Evolutionary conservation across 1,139 yeast species (phyloP).

Genomic region (Hyphopichia buzzinii): DNA sequence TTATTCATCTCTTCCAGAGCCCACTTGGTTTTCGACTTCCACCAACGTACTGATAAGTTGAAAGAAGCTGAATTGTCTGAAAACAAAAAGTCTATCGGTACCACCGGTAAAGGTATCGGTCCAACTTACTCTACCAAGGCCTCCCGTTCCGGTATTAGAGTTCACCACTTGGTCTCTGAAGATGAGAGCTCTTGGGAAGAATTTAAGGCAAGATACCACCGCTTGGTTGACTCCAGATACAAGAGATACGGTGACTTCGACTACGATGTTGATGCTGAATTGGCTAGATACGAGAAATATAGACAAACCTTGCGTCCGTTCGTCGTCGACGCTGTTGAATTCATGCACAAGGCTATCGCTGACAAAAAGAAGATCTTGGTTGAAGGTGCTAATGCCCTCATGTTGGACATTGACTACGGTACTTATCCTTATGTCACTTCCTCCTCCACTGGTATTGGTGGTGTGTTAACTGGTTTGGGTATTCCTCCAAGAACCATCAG

Average conservation of each 20-base stretch:
- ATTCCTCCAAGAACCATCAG: slow-evolving; percentile 81
- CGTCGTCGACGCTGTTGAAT: slow-evolving; percentile 89
- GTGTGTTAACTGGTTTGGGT: slow-evolving; percentile 96
- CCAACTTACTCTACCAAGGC: slow-evolving; percentile 98
- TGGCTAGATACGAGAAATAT: slow-evolving; percentile 70
- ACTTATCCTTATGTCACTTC: slow-evolving; percentile 98
- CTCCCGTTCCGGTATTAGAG: slow-evolving; percentile 93
- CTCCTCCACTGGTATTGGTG: slow-evolving; percentile 94
- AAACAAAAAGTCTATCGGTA: slow-evolving; percentile 90
- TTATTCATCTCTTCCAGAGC: slow-evolving; percentile 90
- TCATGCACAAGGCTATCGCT: slow-evolving; percentile 80
- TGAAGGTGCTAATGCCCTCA: slow-evolving; percentile 98
- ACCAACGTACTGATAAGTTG: slow-evolving; percentile 92
- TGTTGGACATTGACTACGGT: slow-evolving; percentile 97
- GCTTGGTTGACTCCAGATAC: slow-evolving; percentile 76
- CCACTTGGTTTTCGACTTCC: slow-evolving; percentile 95
- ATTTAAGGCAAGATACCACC: slow-evolving; percentile 73
- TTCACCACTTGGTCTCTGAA: slow-evolving; percentile 89
- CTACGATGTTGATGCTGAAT: slow-evolving; percentile 78
- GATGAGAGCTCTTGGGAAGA: slow-evolving; percentile 93
- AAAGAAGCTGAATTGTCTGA: slow-evolving; percentile 89
- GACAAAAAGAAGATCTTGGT: slow-evolving; percentile 82
- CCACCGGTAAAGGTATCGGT: slow-evolving; percentile 99
- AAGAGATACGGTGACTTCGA: slow-evolving; percentile 93
- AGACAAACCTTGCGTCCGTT: slow-evolving; percentile 79